Base-by-base conservation (phyloP, 2,329 filamentous ascomycete genomes). In the Aspergillus sergii region DNA sequence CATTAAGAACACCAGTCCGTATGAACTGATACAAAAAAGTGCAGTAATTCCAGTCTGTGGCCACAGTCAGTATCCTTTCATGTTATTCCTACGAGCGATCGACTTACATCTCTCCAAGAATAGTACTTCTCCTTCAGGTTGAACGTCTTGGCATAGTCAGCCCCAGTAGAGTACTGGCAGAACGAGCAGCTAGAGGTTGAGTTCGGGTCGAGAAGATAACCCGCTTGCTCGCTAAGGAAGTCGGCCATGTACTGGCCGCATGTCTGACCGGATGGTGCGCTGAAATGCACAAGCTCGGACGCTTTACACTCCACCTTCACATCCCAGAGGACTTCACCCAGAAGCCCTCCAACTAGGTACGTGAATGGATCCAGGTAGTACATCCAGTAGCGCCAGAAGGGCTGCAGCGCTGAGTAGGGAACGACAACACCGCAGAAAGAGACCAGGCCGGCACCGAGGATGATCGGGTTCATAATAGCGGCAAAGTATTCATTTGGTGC, bases 401-500 rank as follows among this genome's bases (percentile, higher is more conserved):
- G 66, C 45, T 77, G 76, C 63, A 80, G 76, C 9, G 71, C 66
- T 2, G 62, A 50, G 62, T 79, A 80, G 0, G 76, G 79, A 2
- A 77, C 75, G 1, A 81, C 70, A 8, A 79, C 77, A 28, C 78
- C 77, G 53, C 76, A 78, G 68, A 80, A 80, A 63, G 71, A 73
- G 60, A 80, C 65, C 65, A 81, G 64, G 2, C 73, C 79, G 1
- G 78, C 76, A 7, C 83, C 81, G 60, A 89, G 77, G 12, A 88
- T 58, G 0, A 89, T 71, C 0, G 86, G 86, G 66, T 88, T 88
- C 64, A 83, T 81, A 5, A 89, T 79, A 0, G 85, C 79, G 0
- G 87, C 87, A 51, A 88, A 88, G 12, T 87, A 82, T 39, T 83
- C 85, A 65, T 87, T 88, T 0, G 87, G 87, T 0, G 86, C 84